phyloP scores from a whole-genome alignment of 441 rosid species.

The Geranium incanum region DNA sequence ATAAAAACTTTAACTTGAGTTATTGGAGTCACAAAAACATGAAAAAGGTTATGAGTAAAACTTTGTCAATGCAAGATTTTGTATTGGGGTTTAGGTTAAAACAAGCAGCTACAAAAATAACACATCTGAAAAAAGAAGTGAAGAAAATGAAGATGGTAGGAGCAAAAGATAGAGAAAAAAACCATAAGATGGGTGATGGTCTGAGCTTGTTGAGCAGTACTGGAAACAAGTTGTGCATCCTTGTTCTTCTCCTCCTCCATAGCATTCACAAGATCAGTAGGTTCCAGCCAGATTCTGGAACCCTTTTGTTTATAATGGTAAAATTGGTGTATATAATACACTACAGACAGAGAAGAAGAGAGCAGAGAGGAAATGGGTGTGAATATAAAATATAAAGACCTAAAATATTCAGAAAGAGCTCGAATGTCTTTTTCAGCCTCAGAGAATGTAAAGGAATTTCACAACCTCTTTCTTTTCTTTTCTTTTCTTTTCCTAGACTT shows the following conservation, averaged over 20 bases:
- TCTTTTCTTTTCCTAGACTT: conserved; percentile 7
- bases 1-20: background rate
- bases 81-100: background rate
- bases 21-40: background rate
- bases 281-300: background rate
- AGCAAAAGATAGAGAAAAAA: background rate
- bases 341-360: background rate
- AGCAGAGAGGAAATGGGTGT: conserved; percentile 11
- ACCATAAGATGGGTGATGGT: conserved; percentile 22
- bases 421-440: conserved; percentile 16
- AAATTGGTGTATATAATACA: background rate
- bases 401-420: conserved; percentile 13
- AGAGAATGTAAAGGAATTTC: conserved; percentile 20
- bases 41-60: background rate
- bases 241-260: conserved; percentile 30
- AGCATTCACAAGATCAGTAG: background rate
- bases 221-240: conserved; percentile 16
- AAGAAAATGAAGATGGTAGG: background rate
- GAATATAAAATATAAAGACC: background rate
- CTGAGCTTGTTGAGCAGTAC: conserved; percentile 20
- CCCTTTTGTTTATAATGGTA: background rate
- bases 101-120: background rate
- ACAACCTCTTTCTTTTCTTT: conserved; percentile 7
- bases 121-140: background rate
- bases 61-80: background rate